Base-by-base conservation (phyloP, 768 basidiomycete genomes). In the Leccinellum luteum region DNA sequence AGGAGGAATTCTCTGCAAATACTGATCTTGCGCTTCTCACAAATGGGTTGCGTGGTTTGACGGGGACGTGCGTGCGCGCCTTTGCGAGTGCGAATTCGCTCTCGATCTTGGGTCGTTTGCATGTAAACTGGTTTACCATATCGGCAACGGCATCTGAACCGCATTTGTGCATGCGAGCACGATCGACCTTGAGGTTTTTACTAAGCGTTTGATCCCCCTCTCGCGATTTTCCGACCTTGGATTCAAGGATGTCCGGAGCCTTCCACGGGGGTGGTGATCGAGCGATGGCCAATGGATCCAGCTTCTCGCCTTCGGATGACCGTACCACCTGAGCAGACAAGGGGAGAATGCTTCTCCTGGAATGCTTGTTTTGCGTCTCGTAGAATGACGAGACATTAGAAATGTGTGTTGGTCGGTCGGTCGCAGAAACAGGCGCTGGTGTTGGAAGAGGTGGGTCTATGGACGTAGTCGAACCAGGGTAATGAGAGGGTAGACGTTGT, bases 221-320 rank as follows among this genome's bases (percentile, higher is more conserved):
- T 31, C 25, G 55, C 9, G 44, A 15, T 12, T 17, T 48, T 28
- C 58, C 41, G 13, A 6, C 15, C 15, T 30, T 19, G 3, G 44
- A 25, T 17, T 47, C 25, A 4, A 21, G 45, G 45, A 23, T 6
- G 17, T 61, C 60, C 13, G 62, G 41, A 17, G 23, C 30, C 7
- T 53, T 64, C 72, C 72, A 72, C 4, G 66, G 59, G 21, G 69
- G 71, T 3, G 71, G 70, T 5, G 52, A 32, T 45, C 71, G 66
- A 51, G 64, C 61, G 41, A 72, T 27, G 48, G 71, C 72, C 44
- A 72, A 28, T 27, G 65, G 61, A 47, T 74, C 66, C 48, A 52
- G 31, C 49, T 51, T 55, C 3, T 41, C 31, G 31, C 54, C 52
- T 38, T 61, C 21, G 34, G 50, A 52, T 30, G 70, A 48, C 19